phyloP scores from a whole-genome alignment of 2,329 filamentous ascomycete genomes.

The Phoma sp. region DNA sequence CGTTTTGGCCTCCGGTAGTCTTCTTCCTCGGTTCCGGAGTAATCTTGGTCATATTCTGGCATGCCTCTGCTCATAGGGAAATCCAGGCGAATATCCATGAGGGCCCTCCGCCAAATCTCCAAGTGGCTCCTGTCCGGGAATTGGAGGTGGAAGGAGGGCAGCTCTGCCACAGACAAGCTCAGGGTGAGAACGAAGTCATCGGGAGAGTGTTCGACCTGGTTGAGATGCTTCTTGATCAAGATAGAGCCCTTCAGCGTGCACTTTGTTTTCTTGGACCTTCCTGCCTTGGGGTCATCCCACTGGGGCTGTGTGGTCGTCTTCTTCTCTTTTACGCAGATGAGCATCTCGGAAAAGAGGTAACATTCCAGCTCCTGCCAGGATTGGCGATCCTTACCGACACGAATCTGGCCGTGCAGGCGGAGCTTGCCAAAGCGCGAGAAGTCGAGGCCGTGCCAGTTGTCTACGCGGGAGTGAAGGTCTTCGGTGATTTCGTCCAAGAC shows the following conservation, averaged over 20 bases:
- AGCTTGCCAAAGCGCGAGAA: slow-evolving; percentile 93
- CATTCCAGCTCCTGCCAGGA: slow-evolving; percentile 99
- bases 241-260: slow-evolving; percentile 97
- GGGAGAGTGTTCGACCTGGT: slow-evolving; percentile 75
- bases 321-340: slow-evolving; percentile 99
- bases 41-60: slow-evolving; percentile 77
- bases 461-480: slow-evolving; percentile 82
- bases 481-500: slow-evolving; percentile 85
- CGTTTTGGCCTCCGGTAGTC: slow-evolving; percentile 74
- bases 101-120: slow-evolving; percentile 86
- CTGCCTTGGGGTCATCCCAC: slow-evolving; percentile 65
- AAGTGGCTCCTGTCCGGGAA: slow-evolving; percentile 85
- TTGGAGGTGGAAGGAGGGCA: slow-evolving; percentile 91
- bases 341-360: slow-evolving; percentile 97
- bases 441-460: slow-evolving; percentile 97
- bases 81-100: slow-evolving; percentile 80
- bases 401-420: slow-evolving; percentile 84
- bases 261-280: slow-evolving; percentile 66
- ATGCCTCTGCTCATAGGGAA: slow-evolving; percentile 64
- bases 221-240: slow-evolving; percentile 95
- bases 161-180: slow-evolving; percentile 86
- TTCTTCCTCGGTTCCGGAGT: slow-evolving; percentile 86
- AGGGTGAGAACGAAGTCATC: slow-evolving; percentile 88
- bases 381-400: slow-evolving; percentile 93
- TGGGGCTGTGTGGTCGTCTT: slow-evolving; percentile 67